These are phyloP conservation scores for Laguncularia racemosa DNA, from an alignment of 345 rosid genomes.

Conservation along the genomic window DNA sequence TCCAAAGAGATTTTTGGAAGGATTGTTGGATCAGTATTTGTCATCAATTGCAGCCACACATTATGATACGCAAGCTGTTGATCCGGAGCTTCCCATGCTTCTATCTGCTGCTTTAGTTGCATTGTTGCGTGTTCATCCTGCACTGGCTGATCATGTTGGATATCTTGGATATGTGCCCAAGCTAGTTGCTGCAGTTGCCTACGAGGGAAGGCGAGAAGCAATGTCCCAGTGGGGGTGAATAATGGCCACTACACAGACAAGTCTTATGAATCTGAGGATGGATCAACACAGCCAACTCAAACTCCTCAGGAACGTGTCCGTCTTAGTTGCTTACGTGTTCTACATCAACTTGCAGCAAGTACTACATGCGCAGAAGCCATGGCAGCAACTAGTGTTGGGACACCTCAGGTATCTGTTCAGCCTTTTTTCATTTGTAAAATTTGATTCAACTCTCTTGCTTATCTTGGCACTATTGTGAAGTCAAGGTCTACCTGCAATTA, in stretches of 20 bases:
- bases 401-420: slow-evolving; percentile 62
- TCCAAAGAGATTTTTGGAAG: slow-evolving; percentile 96
- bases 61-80: slow-evolving; percentile 66
- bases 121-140: slow-evolving; percentile 93
- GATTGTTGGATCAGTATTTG: slow-evolving; percentile 89
- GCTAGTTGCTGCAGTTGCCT: slow-evolving; percentile 96
- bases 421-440: slow-evolving; percentile 4
- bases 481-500: not conserved
- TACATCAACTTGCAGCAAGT: slow-evolving; percentile 98
- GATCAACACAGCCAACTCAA: slow-evolving; percentile 47
- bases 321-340: slow-evolving; percentile 93
- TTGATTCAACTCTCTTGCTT: slow-evolving; percentile 2
- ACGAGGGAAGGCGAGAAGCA: slow-evolving; percentile 84
- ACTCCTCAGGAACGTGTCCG: slow-evolving; percentile 97
- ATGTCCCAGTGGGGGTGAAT: slow-evolving; percentile 67
- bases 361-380: slow-evolving; percentile 96
- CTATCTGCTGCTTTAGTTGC: slow-evolving; percentile 99
- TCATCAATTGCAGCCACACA: slow-evolving; percentile 91
- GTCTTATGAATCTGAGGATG: slow-evolving; percentile 47
- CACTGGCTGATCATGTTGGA: slow-evolving; percentile 96
- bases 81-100: slow-evolving; percentile 91
- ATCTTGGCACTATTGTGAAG: not conserved
- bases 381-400: slow-evolving; percentile 96
- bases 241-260: slow-evolving; percentile 37
- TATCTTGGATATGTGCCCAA: slow-evolving; percentile 98